Evolutionary conservation across 139 green algal species (phyloP).

Genomic region (Closterium sp.): DNA sequence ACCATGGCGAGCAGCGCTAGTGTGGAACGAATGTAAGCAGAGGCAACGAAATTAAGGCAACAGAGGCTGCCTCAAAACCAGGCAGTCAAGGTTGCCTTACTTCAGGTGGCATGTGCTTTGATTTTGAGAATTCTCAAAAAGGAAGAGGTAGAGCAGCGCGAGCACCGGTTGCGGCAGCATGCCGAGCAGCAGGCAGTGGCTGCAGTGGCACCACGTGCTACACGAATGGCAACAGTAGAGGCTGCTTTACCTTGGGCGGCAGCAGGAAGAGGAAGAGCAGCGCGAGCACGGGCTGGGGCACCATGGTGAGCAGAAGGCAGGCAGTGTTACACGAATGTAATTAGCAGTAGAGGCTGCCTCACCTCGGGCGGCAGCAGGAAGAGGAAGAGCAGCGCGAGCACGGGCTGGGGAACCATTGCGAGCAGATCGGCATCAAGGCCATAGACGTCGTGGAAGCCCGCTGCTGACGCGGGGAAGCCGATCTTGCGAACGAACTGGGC

Average conservation of each 20-base stretch:
- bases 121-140: too few species aligned
- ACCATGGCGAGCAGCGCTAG: too few species aligned
- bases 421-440: constrained; percentile 53
- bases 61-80: too few species aligned
- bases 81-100: too few species aligned
- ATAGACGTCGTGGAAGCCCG: constrained; percentile 52
- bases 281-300: constrained; percentile 49
- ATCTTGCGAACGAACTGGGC: constrained; percentile 30
- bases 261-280: constrained; percentile 51
- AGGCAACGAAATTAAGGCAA: too few species aligned
- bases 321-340: not conserved
- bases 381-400: constrained; percentile 53
- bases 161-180: too few species aligned
- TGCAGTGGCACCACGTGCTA: too few species aligned
- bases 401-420: constrained; percentile 54
- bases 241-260: not conserved
- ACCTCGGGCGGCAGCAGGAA: constrained; percentile 24
- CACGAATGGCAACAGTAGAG: not conserved
- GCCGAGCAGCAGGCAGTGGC: too few species aligned
- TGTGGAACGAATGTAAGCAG: too few species aligned
- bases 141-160: constrained; percentile 52
- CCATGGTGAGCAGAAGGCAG: constrained; percentile 45
- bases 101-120: too few species aligned
- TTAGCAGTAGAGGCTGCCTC: not conserved
- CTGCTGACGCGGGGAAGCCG: constrained; percentile 11